Base-by-base conservation (phyloP, 257 asterid genomes). In the Mentha longifolia region DNA sequence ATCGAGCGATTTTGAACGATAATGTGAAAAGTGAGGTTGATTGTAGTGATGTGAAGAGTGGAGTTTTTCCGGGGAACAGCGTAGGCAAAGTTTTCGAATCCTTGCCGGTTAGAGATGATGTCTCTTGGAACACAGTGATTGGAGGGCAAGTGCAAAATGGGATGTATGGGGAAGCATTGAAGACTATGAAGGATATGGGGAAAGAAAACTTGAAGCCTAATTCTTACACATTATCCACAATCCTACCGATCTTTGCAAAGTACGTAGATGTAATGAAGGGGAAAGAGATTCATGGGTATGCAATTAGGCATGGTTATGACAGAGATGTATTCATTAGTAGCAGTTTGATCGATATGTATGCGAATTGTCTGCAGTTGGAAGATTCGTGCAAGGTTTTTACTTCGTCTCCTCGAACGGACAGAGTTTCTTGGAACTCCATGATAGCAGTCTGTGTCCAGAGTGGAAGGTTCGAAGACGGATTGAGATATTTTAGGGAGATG, bases 261-360 rank as follows among this genome's bases (percentile, higher is more conserved):
- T 45, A 75, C 60, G 87, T 76, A 7, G 83, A 91, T 69, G 78
- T 84, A 54, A 55, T 71, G 81, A 94, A 85, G 78, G 99, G 97
- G 52, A 91, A 86, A 82, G 99, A 89, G 82, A 80, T 94, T 71
- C 99, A 94, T 73, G 92, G 97, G 22, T 94, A 85, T 75, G 81
- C 88, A 14, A 73, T 84, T 50, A 76, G 97, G 58, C 92, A 88
- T 51, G 83, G 88, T 54, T 82, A 81, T 61, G 96, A 84, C 61
- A 78, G 68, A 55, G 97, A 94, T 70, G 79, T 83, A 22, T 94
- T 80, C 67, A 76, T 91, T 4, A 87, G 83, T 28, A 94, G 99
- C 65, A 86, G 97, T 76, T 91, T 94, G 91, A 87, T 87, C 37
- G 99, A 91, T 76, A 88, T 94, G 97, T 94, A 94, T 20, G 96